Percentiles rank a stretch among this genome's conserved stretches.
Conservation (phyloP, 225 moss, liverwort and hornwort species). For the Straminergon stramineum region DNA sequence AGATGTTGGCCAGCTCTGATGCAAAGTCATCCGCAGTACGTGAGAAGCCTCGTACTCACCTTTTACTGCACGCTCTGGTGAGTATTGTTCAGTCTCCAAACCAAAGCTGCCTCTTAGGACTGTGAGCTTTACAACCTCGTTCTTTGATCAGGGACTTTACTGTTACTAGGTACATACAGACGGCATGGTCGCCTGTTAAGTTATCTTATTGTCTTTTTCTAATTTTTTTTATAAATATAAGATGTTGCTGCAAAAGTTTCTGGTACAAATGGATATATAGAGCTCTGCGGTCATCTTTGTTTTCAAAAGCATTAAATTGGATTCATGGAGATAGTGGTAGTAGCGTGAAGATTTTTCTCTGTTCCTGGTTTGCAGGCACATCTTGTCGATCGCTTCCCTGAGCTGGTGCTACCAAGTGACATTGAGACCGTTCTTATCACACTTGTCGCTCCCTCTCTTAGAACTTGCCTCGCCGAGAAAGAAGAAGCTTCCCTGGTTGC, state of each 20-base stretch:
- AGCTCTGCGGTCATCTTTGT: not conserved
- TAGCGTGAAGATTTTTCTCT: not conserved
- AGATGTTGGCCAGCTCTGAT: constrained; percentile 24
- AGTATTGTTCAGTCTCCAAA: not conserved
- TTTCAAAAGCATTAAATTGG: not conserved
- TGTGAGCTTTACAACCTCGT: not conserved
- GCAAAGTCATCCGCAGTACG: constrained; percentile 36
- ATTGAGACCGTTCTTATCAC: constrained; percentile 60
- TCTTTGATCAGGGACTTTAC: not conserved
- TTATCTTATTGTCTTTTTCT: not conserved
- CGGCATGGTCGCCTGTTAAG: not conserved
- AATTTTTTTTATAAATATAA: not conserved
- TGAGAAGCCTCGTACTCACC: constrained; percentile 57
- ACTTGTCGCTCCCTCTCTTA: constrained; percentile 74
- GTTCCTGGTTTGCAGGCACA: constrained; percentile 51
- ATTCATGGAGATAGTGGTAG: not conserved
- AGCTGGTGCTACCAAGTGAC: constrained; percentile 71
- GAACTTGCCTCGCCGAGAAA: constrained; percentile 66
- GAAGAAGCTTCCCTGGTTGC: constrained; percentile 55
- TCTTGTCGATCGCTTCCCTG: constrained; percentile 72
- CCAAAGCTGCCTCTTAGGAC: not conserved
- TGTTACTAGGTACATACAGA: not conserved
- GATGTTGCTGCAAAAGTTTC: not conserved
- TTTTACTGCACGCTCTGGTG: constrained; percentile 79
- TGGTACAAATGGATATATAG: not conserved